phyloP scores from a whole-genome alignment of 2,329 filamentous ascomycete species.

The Ophiostoma quercus region DNA sequence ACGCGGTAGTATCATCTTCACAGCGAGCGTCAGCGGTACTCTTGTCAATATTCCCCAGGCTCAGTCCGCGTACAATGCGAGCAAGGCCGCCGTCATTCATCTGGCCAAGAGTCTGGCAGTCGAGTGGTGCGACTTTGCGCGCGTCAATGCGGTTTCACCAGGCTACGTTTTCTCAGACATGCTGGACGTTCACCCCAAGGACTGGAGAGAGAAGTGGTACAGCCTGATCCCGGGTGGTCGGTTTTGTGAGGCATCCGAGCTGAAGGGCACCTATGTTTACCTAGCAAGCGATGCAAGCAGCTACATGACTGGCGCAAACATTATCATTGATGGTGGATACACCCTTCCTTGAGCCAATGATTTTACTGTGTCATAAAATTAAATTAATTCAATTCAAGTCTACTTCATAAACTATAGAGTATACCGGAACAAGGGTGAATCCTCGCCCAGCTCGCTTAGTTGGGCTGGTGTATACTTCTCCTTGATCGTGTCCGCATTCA shows the following conservation, averaged over 20 bases:
- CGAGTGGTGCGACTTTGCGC: constrained; percentile 71
- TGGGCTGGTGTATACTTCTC: no score
- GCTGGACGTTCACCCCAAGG: constrained; percentile 56
- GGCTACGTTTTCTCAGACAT: constrained; percentile 76
- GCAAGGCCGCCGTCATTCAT: constrained; percentile 61
- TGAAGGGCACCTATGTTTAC: constrained; percentile 79
- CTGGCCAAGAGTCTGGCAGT: constrained; percentile 65
- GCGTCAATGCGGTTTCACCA: constrained; percentile 66
- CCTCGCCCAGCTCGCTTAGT: no score
- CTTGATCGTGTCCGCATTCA: no score
- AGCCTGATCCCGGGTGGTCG: constrained; percentile 79
- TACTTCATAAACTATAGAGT: no score
- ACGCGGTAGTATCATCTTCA: constrained; percentile 66
- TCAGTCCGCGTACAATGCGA: constrained; percentile 68
- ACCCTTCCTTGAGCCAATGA: not conserved
- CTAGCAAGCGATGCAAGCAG: constrained; percentile 78
- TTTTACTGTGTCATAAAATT: no score
- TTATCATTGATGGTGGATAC: constrained; percentile 73
- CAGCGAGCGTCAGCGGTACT: constrained; percentile 71
- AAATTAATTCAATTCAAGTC: no score
- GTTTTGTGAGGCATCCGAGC: constrained; percentile 65
- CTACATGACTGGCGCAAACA: constrained; percentile 70
- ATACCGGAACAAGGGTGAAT: no score
- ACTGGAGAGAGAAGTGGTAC: constrained; percentile 68
- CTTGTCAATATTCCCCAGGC: constrained; percentile 73